Percentiles rank a stretch among this genome's conserved stretches.
Conservation (phyloP, 805 yeast species). For the Candida sphagnicola region DNA sequence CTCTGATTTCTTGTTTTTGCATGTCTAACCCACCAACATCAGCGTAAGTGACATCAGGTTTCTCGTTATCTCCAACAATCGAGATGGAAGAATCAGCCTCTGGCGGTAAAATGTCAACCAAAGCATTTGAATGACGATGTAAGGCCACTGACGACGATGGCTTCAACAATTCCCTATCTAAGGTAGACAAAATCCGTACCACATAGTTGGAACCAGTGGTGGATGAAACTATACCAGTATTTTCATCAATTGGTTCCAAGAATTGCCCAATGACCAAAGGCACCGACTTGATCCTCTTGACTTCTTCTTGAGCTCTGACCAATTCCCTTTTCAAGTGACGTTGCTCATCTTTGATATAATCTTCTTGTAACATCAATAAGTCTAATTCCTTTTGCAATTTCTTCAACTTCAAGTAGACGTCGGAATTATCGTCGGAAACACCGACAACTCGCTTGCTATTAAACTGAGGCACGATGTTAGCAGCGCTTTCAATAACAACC, state of each 20-base stretch:
- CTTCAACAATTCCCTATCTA: slow-evolving; percentile 90
- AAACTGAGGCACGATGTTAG: not conserved
- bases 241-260: slow-evolving; percentile 93
- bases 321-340: slow-evolving; percentile 93
- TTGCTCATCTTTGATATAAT: slow-evolving; percentile 96
- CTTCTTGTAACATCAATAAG: slow-evolving; percentile 82
- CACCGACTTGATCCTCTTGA: slow-evolving; percentile 93
- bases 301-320: slow-evolving; percentile 97
- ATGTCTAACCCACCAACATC: slow-evolving; percentile 99
- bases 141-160: slow-evolving; percentile 95
- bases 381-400: slow-evolving; percentile 89
- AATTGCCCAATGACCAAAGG: slow-evolving; percentile 98
- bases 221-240: slow-evolving; percentile 93
- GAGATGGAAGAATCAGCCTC: slow-evolving; percentile 97
- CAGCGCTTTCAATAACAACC: slow-evolving; percentile 21
- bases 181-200: slow-evolving; percentile 88
- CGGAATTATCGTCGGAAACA: slow-evolving; percentile 41
- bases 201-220: slow-evolving; percentile 98
- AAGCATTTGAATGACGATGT: slow-evolving; percentile 97
- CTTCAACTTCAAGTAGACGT: slow-evolving; percentile 81
- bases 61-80: slow-evolving; percentile 90
- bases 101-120: slow-evolving; percentile 96
- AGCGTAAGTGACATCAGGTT: slow-evolving; percentile 88
- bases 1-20: slow-evolving; percentile 99
- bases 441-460: not conserved